Base-by-base conservation (phyloP, 2,329 filamentous ascomycete species). In the Pseudogymnoascus sp. region DNA sequence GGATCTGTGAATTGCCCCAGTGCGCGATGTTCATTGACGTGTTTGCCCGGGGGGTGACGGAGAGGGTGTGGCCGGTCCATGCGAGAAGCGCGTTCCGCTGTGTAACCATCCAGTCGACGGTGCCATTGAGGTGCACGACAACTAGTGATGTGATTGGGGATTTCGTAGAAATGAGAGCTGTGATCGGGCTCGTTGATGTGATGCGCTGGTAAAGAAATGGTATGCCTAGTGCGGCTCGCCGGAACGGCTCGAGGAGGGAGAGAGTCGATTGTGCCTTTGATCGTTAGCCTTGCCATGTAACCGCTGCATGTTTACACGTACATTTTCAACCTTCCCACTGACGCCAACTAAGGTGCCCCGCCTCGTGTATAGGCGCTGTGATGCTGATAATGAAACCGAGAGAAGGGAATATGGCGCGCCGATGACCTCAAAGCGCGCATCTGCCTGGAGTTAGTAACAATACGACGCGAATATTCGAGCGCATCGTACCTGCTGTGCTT, bases 141-240 rank as follows among this genome's bases (percentile, higher is more conserved):
- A 90, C 87, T 69, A 99, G 93, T 5, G 92, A 93, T 0, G 93
- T 95, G 61, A 88, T 87, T 4, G 91, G 86, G 4, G 91, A 91
- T 74, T 92, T 95, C 23, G 93, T 92, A 31, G 90, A 90, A 69
- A 99, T 89, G 67, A 99, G 80, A 33, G 92, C 92, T 46, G 90
- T 96, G 68, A 97, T 84, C 1, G 95, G 93, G 56, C 87, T 90
- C 0, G 93, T 92, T 0, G 93, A 93, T 35, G 91, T 88, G 68
- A 97, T 85, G 77, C 89, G 81, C 77, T 97, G 93, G 78, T 97
- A 97, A 65, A 99, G 83, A 77, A 99, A 99, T 0, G 95, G 95
- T 60, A 97, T 89, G 68, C 93, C 91, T 29, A 96, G 83, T 59
- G 87, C 76, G 23, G 89, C 88, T 75, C 95, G 87, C 64, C 87